Evolutionary conservation across 202 grass and related monocot genomes (phyloP), one percentile per base, ranked within the genome.

Genomic region (Dendrocalamus latiflorus): DNA sequence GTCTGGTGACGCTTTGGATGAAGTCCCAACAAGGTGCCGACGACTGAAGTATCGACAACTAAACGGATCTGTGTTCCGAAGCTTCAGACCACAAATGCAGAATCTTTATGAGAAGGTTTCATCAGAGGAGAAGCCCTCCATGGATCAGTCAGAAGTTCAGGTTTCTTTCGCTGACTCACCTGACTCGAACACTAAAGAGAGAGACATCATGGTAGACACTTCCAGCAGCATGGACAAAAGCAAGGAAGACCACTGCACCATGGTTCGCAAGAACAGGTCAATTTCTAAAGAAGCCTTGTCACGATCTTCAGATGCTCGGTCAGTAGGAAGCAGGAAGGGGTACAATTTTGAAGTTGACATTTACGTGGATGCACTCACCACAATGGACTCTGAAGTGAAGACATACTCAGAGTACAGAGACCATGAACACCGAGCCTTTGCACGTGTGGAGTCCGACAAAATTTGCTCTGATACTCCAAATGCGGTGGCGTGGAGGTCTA

Each of bases 321-420:
- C 86, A 86, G 81, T 45, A 77, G 78, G 84, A 72, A 98, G 86
- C 70, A 90, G 84, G 64, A 86, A 91, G 57, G 80, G 80, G 30
- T 93, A 91, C 89, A 90, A 74, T 74, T 95, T 91, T 56, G 93
- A 95, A 83, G 53, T 86, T 49, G 92, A 93, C 45, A 87, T 79
- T 61, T 98, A 86, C 43, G 45, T 91, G 39, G 95, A 95, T 26
- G 85, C 89, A 25, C 85, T 93, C 65, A 91, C 89, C 16, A 86
- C 85, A 33, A 87, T 93, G 85, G 90, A 91, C 26, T 94, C 90
- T 80, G 95, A 93, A 77, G 66, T 83, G 74, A 93, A 93, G 81
- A 93, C 86, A 53, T 92, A 94, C 51, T 53, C 66, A 33, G 90
- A 91, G 54, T 73, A 67, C 53, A 88, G 80, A 65, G 66, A 70